A percentile compares a stretch with the other conserved stretches of the same genome.
phyloP scores from a whole-genome alignment of 2,329 filamentous ascomycete species.

The Leptographium radiaticola region DNA sequence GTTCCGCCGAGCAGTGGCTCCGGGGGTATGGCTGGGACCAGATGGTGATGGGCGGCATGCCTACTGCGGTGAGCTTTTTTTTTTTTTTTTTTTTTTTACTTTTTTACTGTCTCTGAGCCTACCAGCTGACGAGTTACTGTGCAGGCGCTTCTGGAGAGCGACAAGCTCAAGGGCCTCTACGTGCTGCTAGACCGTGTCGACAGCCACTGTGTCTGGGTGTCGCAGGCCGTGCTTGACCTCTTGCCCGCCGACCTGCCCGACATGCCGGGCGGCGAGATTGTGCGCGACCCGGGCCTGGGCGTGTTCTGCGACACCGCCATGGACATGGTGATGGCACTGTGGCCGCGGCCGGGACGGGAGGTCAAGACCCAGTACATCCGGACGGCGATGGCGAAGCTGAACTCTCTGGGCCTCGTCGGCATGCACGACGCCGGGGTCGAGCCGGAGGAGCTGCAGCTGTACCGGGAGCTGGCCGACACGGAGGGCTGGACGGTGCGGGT shows the following conservation, averaged over 20 bases:
- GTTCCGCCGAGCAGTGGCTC: constrained; percentile 45
- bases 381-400: constrained; percentile 48
- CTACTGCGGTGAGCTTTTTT: constrained; percentile 40
- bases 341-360: constrained; percentile 41
- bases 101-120: no score
- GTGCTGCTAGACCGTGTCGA: constrained; percentile 60
- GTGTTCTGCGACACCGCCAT: constrained; percentile 67
- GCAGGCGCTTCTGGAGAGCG: constrained; percentile 40
- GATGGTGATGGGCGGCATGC: constrained; percentile 50
- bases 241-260: constrained; percentile 39
- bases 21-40: constrained; percentile 62
- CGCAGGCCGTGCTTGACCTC: constrained; percentile 46
- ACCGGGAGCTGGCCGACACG: constrained; percentile 31
- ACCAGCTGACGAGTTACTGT: no score
- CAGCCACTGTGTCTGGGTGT: constrained; percentile 59
- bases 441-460: constrained; percentile 40
- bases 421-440: constrained; percentile 55
- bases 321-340: constrained; percentile 42
- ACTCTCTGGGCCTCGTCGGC: constrained; percentile 52
- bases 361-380: constrained; percentile 41
- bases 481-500: constrained; percentile 49
- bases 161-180: constrained; percentile 39
- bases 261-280: constrained; percentile 50
- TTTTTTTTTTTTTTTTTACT: background rate
- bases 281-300: constrained; percentile 47